Percentiles rank a stretch among this genome's conserved stretches.
Conservation (phyloP, 257 asterid species). For the Plectranthus barbatus region DNA sequence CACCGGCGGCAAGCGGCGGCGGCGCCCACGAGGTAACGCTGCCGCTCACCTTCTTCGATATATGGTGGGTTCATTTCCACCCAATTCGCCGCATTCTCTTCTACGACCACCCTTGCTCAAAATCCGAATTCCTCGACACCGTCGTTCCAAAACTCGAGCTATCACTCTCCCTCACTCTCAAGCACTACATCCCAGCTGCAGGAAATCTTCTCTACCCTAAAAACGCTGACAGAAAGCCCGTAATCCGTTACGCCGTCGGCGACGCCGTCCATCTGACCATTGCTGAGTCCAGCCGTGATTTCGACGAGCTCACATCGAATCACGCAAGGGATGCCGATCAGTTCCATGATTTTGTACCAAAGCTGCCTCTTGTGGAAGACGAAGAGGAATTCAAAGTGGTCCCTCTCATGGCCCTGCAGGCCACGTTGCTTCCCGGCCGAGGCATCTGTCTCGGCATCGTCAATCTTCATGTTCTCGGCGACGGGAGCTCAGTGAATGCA, state of each 20-base stretch:
- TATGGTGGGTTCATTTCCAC: conserved; percentile 20
- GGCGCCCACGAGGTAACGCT: not conserved
- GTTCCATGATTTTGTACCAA: conserved; percentile 37
- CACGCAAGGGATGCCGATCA: conserved; percentile 21
- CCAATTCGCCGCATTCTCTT: too few species aligned
- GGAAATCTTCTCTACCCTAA: conserved; percentile 34
- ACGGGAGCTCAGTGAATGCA: conserved; percentile 7
- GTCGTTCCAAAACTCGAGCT: conserved; percentile 15
- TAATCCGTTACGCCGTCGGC: conserved; percentile 22
- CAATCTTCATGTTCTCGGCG: conserved; percentile 7
- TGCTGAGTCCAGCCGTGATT: conserved; percentile 22
- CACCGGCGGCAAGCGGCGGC: not conserved
- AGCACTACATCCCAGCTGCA: conserved; percentile 33
- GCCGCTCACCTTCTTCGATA: conserved; percentile 20
- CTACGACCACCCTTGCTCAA: too few species aligned
- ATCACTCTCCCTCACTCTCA: conserved; percentile 46
- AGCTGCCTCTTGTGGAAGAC: conserved; percentile 7
- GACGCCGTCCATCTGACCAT: conserved; percentile 12
- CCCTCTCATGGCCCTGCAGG: conserved; percentile 31
- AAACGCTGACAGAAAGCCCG: conserved; percentile 19
- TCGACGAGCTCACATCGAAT: conserved; percentile 15
- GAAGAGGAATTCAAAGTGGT: conserved; percentile 1
- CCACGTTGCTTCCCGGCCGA: conserved; percentile 35
- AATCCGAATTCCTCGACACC: too few species aligned
- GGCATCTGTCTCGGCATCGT: conserved; percentile 22